These are phyloP conservation scores for Cardamine occulta DNA, from an alignment of 345 rosid species.

Conservation along the genomic window DNA sequence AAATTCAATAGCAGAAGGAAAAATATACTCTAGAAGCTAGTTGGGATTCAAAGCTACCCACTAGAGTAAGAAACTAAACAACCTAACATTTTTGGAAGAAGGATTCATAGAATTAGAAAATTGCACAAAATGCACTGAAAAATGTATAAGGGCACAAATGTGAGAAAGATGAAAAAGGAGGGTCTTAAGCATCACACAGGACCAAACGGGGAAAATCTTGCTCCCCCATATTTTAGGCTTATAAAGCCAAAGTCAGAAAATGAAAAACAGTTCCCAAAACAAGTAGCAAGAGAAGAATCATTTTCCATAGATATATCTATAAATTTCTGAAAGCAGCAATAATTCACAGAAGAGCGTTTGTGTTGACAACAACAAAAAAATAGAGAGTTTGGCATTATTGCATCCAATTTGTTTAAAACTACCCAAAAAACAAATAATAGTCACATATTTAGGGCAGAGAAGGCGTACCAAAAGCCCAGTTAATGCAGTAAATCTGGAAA, in stretches of 20 bases:
- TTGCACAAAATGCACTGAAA: neutral
- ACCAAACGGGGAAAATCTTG: neutral
- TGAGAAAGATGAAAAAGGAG: slow-evolving; percentile 3
- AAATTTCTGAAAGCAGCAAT: slow-evolving; percentile 12
- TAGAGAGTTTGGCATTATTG: neutral
- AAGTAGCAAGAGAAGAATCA: slow-evolving; percentile 15
- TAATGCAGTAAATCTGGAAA: slow-evolving; percentile 85
- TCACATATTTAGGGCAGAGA: slow-evolving; percentile 28
- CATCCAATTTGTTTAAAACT: slow-evolving; percentile 19
- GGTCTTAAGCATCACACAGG: slow-evolving; percentile 17
- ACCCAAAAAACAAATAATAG: neutral
- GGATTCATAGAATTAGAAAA: neutral
- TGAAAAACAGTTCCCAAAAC: slow-evolving; percentile 4
- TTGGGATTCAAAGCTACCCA: slow-evolving; percentile 2
- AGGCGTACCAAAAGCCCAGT: slow-evolving; percentile 87
- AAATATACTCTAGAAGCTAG: slow-evolving; percentile 2
- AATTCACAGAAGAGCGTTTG: slow-evolving; percentile 3
- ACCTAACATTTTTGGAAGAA: neutral
- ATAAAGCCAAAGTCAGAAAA: slow-evolving; percentile 4
- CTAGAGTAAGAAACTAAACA: slow-evolving; percentile 1
- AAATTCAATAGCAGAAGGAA: slow-evolving; percentile 13
- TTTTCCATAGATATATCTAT: slow-evolving; percentile 15
- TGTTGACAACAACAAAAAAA: too few species aligned
- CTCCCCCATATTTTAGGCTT: slow-evolving; percentile 7
- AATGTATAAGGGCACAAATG: neutral